A percentile compares a stretch with the other conserved stretches of the same genome.
These are phyloP conservation scores for Astrothelium macrocarpum DNA, from an alignment of 495 filamentous ascomycete genomes.

Conservation along the genomic window DNA sequence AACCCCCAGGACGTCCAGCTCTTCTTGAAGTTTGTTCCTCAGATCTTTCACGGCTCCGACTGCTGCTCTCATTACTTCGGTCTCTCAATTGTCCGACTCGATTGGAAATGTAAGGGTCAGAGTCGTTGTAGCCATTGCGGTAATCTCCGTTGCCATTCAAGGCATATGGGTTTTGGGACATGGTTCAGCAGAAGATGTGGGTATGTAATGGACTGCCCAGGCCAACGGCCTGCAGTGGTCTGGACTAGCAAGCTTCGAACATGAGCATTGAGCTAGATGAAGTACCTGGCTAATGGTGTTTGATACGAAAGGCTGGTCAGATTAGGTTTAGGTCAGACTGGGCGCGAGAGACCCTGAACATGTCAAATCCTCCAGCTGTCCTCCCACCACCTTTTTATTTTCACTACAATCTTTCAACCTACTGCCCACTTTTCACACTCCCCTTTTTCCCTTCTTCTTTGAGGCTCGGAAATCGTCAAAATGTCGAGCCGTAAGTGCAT, in stretches of 20 bases:
- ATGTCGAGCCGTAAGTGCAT: conserved; percentile 4
- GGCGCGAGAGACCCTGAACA: neutral
- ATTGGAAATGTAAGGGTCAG: neutral
- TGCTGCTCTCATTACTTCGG: neutral
- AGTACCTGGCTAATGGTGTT: neutral
- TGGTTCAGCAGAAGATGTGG: neutral
- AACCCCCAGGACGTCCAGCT: conserved; percentile 30
- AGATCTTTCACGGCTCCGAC: neutral
- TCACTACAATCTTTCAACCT: neutral
- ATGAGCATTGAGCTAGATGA: neutral
- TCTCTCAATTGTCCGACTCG: conserved; percentile 3
- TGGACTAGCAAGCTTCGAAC: neutral
- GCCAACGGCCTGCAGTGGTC: neutral
- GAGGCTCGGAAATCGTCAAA: neutral
- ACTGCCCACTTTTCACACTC: neutral
- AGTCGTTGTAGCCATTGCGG: conserved; percentile 4
- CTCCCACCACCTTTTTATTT: neutral
- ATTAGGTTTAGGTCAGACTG: neutral
- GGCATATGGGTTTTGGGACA: neutral
- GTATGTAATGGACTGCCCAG: neutral
- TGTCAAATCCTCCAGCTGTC: conserved; percentile 3
- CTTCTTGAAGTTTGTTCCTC: neutral
- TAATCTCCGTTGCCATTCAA: conserved; percentile 7
- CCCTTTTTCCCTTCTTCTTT: neutral
- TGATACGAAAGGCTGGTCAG: neutral